Percentiles rank a stretch among this genome's conserved stretches.
phyloP scores from a whole-genome alignment of 768 basidiomycete genomes.

The Auricularia sp. region DNA sequence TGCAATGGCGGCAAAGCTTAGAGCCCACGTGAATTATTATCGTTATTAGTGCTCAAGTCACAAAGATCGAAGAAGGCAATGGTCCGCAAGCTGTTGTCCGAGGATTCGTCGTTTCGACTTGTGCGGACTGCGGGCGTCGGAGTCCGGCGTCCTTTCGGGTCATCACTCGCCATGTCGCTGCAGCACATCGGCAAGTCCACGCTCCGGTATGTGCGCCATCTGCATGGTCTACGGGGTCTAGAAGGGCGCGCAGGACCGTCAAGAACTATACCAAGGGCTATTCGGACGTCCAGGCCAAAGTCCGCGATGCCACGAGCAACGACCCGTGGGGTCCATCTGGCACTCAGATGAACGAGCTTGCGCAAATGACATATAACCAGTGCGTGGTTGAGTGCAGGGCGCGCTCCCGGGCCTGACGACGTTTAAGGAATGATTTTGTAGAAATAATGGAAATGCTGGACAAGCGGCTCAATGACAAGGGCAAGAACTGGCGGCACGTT shows the following conservation, averaged over 20 bases:
- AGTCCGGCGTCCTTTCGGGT: not conserved
- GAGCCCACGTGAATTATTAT: too few species aligned
- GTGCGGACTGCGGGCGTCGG: too few species aligned
- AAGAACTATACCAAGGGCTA: constrained; percentile 94
- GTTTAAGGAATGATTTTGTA: constrained; percentile 80
- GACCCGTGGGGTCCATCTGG: constrained; percentile 98
- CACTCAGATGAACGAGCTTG: constrained; percentile 98
- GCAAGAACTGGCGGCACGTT: constrained; percentile 99
- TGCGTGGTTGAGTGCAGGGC: constrained; percentile 30
- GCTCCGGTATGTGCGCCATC: not conserved
- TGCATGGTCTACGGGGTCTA: not conserved
- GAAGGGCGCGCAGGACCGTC: constrained; percentile 62
- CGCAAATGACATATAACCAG: constrained; percentile 96
- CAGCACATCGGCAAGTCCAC: constrained; percentile 69
- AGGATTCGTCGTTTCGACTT: too few species aligned
- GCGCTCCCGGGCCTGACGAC: not conserved
- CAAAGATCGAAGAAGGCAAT: too few species aligned
- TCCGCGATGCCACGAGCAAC: constrained; percentile 93
- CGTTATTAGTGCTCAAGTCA: too few species aligned
- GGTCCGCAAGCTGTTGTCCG: too few species aligned
- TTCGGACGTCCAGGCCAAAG: constrained; percentile 90
- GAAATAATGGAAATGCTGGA: constrained; percentile 99
- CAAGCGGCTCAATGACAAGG: constrained; percentile 96
- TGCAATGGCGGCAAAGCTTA: too few species aligned
- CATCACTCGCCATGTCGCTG: constrained; percentile 30